Base-by-base conservation (phyloP, 768 basidiomycete species). In the Trametes gibbosa region DNA sequence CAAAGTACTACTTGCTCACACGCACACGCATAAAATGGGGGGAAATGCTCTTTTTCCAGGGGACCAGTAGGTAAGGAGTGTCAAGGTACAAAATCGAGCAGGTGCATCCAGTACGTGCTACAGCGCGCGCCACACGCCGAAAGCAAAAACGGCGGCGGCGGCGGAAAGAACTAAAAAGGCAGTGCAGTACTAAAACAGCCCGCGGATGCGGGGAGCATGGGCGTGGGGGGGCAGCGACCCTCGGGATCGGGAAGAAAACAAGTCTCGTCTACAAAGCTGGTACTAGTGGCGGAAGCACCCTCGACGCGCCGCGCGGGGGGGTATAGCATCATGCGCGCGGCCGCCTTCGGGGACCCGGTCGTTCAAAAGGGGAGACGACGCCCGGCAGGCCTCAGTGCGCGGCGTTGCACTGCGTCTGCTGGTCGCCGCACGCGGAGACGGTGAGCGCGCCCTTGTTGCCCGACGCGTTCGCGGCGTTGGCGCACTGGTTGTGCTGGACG, bases 401-500 rank as follows among this genome's bases (percentile, higher is more conserved):
- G 39, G 76, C 72, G 46, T 68, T 68, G 69, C 81, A 83, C 58
- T 70, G 67, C 10, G 69, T 68, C 63, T 79, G 77, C 64, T 84
- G 81, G 17, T 67, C 65, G 56, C 71, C 78, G 67, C 82, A 83
- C 23, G 74, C 76, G 29, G 69, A 66, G 27, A 82, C 82, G 21
- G 76, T 80, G 63, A 83, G 73, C 43, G 73, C 75, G 53, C 75
- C 72, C 67, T 77, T 69, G 68, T 82, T 79, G 45, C 77, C 77
- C 7, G 77, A 78, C 14, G 76, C 72, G 66, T 84, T 84, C 14
- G 83, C 81, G 14, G 80, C 80, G 66, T 84, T 74, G 6, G 82
- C 81, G 67, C 84, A 86, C 63, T 78, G 63, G 72, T 86, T 86
- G 65, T 82, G 77, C 72, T 85, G 83, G 5, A 84, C 75, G 66